Conservation (phyloP, 1,139 yeast species). For the Pichia sp. region DNA sequence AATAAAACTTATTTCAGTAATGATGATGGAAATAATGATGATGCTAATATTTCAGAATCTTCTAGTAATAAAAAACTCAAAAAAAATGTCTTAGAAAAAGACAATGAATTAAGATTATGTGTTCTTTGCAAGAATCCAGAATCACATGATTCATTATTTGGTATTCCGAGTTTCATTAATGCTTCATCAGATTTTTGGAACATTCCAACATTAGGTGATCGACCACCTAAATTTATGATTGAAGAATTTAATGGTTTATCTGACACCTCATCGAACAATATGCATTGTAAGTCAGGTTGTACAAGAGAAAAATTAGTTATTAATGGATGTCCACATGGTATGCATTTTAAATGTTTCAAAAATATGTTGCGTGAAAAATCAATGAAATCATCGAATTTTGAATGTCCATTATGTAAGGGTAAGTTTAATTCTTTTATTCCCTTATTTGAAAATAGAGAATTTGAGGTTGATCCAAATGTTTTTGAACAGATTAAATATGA, state of each 20-base stretch:
- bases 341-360: constrained; percentile 52
- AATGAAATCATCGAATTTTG: constrained; percentile 29
- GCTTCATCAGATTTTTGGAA: constrained; percentile 42
- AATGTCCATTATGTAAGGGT: constrained; percentile 64
- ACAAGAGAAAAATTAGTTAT: constrained; percentile 34
- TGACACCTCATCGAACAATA: background rate
- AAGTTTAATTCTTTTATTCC: constrained; percentile 43
- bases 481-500: constrained; percentile 1
- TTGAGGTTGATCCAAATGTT: constrained; percentile 21
- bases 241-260: constrained; percentile 13
- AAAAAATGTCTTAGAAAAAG: background rate
- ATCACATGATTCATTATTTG: constrained; percentile 41
- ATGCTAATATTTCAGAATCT: background rate
- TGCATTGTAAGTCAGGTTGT: constrained; percentile 8
- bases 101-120: constrained; percentile 38
- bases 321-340: constrained; percentile 64
- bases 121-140: constrained; percentile 63
- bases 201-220: constrained; percentile 33
- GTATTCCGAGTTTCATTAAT: constrained; percentile 42
- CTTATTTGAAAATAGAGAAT: constrained; percentile 29
- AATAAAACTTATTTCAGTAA: constrained; percentile 26
- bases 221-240: constrained; percentile 23
- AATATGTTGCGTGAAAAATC: constrained; percentile 29
- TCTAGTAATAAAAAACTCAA: background rate
- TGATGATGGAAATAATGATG: constrained; percentile 11